Base-by-base conservation (phyloP, 1,284 basidiomycete species). In the Lentinula novae-zelandiae region DNA sequence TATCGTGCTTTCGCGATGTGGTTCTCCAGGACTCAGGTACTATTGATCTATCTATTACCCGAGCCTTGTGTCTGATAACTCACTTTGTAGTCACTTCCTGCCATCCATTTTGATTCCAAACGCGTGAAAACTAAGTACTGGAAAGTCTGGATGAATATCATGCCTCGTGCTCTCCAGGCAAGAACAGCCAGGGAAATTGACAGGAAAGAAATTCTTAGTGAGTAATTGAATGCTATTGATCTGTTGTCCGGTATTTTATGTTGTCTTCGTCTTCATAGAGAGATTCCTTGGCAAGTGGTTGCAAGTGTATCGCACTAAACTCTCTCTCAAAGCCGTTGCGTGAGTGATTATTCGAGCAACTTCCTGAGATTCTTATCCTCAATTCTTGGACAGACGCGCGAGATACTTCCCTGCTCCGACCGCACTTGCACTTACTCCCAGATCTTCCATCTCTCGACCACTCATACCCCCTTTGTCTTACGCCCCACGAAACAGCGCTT, bases 281-380 rank as follows among this genome's bases (percentile, higher is more conserved):
- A 81, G 76, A 70, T 78, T 70, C 50, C 77, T 92, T 59, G 78
- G 80, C 49, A 84, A 79, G 64, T 93, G 90, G 90, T 67, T 78
- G 27, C 81, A 86, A 70, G 76, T 77, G 6, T 84, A 90, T 67
- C 81, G 82, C 69, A 85, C 83, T 20, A 90, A 88, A 69, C 80
- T 86, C 44, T 85, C 87, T 48, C 79, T 89, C 46, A 92, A 91
- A 71, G 89, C 91, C 60, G 86, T 92, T 58, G 89, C 88, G 90
- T 93, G 71, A 78, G 90, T 83, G 57, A 51, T 61, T 50, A 27
- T 57, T 60, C 61, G 5, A 5, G 20, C 22, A 33, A 66, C 63
- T 67, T 61, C 66, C 65, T 66, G 57, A 57, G 12, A 27, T 27
- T n/a, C 22, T 62, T 53, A 50, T 58, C 44, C 55, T 44, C 44